These are phyloP conservation scores for Rheum nobile DNA, from an alignment of 148 eudicot genomes.

Conservation along the genomic window DNA sequence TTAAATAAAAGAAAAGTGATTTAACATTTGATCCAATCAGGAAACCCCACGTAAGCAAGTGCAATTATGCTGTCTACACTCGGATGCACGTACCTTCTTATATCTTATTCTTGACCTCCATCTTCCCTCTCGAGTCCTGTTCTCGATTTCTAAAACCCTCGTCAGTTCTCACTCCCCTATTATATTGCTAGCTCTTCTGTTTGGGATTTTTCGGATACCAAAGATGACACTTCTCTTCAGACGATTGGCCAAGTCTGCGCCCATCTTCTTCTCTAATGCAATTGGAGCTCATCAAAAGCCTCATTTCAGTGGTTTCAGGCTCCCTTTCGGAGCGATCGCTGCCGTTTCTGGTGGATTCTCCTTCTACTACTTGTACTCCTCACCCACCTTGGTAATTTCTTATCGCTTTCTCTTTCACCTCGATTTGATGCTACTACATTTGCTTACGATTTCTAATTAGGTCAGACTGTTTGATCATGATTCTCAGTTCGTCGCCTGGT, in stretches of 20 bases:
- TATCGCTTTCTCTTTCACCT: not conserved
- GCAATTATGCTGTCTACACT: not conserved
- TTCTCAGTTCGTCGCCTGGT: not conserved
- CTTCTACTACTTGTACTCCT: slow-evolving; percentile 41
- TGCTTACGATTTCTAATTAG: not conserved
- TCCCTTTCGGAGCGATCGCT: slow-evolving; percentile 58
- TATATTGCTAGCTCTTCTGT: not conserved
- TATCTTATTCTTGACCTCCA: not conserved
- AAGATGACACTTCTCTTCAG: slow-evolving; percentile 31
- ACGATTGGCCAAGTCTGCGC: slow-evolving; percentile 47
- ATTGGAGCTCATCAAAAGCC: slow-evolving; percentile 23
- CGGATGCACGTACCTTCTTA: not conserved
- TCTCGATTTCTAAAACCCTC: not conserved
- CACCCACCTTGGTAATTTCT: slow-evolving; percentile 52
- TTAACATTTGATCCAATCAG: not conserved
- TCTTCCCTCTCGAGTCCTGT: not conserved
- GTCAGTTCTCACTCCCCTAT: not conserved
- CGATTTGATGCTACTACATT: not conserved
- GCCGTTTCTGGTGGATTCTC: slow-evolving; percentile 74
- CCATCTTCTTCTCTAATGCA: slow-evolving; percentile 26
- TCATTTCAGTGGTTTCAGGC: slow-evolving; percentile 16
- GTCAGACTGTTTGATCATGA: not conserved
- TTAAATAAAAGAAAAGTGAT: not conserved
- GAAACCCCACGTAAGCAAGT: not conserved
- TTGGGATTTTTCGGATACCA: not conserved